Percentiles rank a stretch among this genome's conserved stretches.
These are phyloP conservation scores for Tinospora cordifolia DNA, from an alignment of 164 flowering plant genomes.

Conservation along the genomic window DNA sequence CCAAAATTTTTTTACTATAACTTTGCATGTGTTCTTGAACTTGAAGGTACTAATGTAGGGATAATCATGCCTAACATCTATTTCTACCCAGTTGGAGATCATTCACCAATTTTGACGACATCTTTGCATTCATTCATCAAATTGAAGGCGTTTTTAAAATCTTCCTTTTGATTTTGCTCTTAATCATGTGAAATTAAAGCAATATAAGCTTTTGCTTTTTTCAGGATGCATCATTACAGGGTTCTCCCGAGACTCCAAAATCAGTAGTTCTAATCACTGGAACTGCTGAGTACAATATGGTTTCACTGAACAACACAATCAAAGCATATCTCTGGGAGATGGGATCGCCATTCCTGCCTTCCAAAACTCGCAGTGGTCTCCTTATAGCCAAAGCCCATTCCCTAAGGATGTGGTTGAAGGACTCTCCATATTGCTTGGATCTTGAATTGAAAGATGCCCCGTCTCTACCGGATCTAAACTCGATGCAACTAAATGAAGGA, in stretches of 20 bases:
- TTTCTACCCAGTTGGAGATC: no score
- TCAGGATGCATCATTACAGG: conserved; percentile 94
- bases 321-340: conserved; percentile 94
- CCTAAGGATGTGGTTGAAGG: conserved; percentile 92
- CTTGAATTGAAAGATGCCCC: conserved; percentile 82
- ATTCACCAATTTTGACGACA: background rate
- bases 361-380: conserved; percentile 68
- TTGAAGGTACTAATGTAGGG: background rate
- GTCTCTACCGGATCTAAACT: conserved; percentile 62
- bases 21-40: background rate
- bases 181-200: background rate
- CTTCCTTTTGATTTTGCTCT: background rate
- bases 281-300: conserved; percentile 75
- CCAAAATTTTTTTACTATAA: background rate
- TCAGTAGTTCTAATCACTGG: conserved; percentile 88
- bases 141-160: background rate
- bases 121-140: background rate
- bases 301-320: conserved; percentile 72
- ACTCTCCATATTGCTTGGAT: conserved; percentile 92
- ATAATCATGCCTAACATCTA: no score
- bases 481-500: conserved; percentile 83
- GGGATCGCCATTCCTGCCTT: conserved; percentile 97
- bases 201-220: conserved; percentile 2
- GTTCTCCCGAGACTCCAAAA: conserved; percentile 81
- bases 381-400: conserved; percentile 90